Conservation (phyloP, 768 basidiomycete species). For the Lactarius psammicola region DNA sequence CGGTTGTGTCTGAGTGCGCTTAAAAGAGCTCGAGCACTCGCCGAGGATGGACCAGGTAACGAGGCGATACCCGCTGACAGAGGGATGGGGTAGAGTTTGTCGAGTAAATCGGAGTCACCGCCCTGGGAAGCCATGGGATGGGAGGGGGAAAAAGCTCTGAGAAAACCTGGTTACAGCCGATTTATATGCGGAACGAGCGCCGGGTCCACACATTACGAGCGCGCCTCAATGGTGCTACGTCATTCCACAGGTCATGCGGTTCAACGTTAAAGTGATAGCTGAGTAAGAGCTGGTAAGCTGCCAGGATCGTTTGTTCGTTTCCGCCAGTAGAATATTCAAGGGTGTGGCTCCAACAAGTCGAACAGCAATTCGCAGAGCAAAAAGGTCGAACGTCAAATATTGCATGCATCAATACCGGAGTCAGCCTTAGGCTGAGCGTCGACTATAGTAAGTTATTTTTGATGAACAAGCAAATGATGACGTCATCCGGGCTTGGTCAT, state of each 20-base stretch:
- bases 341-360: too few species aligned
- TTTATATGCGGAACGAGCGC: neutral
- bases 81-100: conserved; percentile 18
- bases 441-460: too few species aligned
- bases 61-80: conserved; percentile 9
- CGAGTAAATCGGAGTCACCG: conserved; percentile 7
- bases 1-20: conserved; percentile 47
- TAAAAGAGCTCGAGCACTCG: conserved; percentile 14
- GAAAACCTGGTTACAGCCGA: neutral
- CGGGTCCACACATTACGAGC: neutral
- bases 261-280: neutral
- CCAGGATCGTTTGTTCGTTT: too few species aligned
- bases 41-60: conserved; percentile 17
- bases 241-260: neutral
- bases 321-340: too few species aligned
- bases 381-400: too few species aligned
- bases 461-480: too few species aligned
- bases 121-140: conserved; percentile 1
- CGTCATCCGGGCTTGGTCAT: too few species aligned
- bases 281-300: neutral
- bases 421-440: too few species aligned
- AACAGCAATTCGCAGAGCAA: too few species aligned
- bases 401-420: too few species aligned
- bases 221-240: neutral
- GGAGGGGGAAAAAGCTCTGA: neutral